Percentiles rank a stretch among this genome's conserved stretches.
Evolutionary conservation across 495 filamentous ascomycete genomes (phyloP).

Genomic region (Amniculicola lignicola): DNA sequence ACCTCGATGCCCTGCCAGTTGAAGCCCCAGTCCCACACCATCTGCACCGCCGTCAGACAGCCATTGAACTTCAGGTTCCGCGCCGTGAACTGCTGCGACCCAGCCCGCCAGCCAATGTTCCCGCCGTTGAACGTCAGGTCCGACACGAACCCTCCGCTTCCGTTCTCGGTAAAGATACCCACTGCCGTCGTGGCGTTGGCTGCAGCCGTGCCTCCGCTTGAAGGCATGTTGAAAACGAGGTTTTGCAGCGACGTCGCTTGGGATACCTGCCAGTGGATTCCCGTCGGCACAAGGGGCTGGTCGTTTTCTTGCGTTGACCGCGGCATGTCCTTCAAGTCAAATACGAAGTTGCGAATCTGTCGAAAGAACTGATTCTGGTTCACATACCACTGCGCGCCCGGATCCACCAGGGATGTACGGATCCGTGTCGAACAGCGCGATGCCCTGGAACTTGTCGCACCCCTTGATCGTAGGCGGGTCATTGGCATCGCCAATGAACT

Average conservation of each 20-base stretch:
- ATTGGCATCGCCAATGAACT: slow-evolving; percentile 53
- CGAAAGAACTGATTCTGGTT: slow-evolving; percentile 58
- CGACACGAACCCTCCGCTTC: slow-evolving; percentile 68
- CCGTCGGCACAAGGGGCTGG: slow-evolving; percentile 56
- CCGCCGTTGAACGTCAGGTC: slow-evolving; percentile 70
- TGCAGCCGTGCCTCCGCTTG: too few species aligned
- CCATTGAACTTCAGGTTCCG: slow-evolving; percentile 67
- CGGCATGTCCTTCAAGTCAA: slow-evolving; percentile 72
- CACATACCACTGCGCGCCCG: too few species aligned
- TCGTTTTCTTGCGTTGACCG: too few species aligned
- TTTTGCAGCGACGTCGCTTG: slow-evolving; percentile 73
- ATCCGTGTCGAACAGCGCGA: slow-evolving; percentile 59
- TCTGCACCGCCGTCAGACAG: slow-evolving; percentile 57
- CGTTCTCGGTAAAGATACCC: slow-evolving; percentile 79
- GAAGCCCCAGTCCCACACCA: slow-evolving; percentile 61
- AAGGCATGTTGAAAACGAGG: slow-evolving; percentile 72
- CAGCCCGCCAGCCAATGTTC: slow-evolving; percentile 59
- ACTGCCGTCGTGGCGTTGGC: slow-evolving; percentile 71
- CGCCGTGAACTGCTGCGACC: slow-evolving; percentile 82
- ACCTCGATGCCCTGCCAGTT: slow-evolving; percentile 47
- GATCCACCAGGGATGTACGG: slow-evolving; percentile 32
- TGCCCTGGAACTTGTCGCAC: slow-evolving; percentile 57
- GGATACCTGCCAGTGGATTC: slow-evolving; percentile 78
- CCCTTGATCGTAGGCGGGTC: slow-evolving; percentile 63
- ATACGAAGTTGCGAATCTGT: slow-evolving; percentile 71